Evolutionary conservation across 2,329 filamentous ascomycete genomes (phyloP).

Genomic region (Monosporascus sp.): DNA sequence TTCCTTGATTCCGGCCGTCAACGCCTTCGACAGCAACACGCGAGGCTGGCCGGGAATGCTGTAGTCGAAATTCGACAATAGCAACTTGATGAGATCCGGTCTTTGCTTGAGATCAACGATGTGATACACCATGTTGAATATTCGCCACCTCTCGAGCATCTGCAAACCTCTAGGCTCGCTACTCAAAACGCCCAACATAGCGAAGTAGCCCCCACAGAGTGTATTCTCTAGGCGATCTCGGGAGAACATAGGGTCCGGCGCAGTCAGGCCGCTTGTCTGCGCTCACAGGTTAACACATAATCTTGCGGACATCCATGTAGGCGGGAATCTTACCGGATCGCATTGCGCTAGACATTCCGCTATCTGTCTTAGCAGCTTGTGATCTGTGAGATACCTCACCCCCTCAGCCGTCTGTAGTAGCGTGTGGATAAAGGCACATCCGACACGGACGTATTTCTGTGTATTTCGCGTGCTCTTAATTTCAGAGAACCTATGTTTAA

Average conservation of each 20-base stretch:
- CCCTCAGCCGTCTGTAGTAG: slow-evolving; percentile 83
- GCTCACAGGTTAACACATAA: slow-evolving; percentile 12
- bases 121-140: slow-evolving; percentile 99
- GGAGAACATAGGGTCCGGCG: slow-evolving; percentile 84
- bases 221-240: slow-evolving; percentile 78
- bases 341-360: slow-evolving; percentile 95
- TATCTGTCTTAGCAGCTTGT: slow-evolving; percentile 88
- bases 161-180: slow-evolving; percentile 75
- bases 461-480: slow-evolving; percentile 86
- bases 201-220: slow-evolving; percentile 87
- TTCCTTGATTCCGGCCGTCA: slow-evolving; percentile 86
- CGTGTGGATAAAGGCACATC: slow-evolving; percentile 81
- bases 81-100: slow-evolving; percentile 82
- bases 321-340: slow-evolving; percentile 60
- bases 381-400: slow-evolving; percentile 77
- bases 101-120: slow-evolving; percentile 88
- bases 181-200: slow-evolving; percentile 83
- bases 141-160: slow-evolving; percentile 92
- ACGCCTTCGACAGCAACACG: slow-evolving; percentile 86
- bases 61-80: slow-evolving; percentile 91
- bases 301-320: neutral
- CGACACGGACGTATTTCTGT: slow-evolving; percentile 86
- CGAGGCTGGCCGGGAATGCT: slow-evolving; percentile 81
- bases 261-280: slow-evolving; percentile 66
- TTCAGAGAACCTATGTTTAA: slow-evolving; percentile 93